Base-by-base conservation (phyloP, 2,329 filamentous ascomycete genomes). In the Calonectria ilicicola region DNA sequence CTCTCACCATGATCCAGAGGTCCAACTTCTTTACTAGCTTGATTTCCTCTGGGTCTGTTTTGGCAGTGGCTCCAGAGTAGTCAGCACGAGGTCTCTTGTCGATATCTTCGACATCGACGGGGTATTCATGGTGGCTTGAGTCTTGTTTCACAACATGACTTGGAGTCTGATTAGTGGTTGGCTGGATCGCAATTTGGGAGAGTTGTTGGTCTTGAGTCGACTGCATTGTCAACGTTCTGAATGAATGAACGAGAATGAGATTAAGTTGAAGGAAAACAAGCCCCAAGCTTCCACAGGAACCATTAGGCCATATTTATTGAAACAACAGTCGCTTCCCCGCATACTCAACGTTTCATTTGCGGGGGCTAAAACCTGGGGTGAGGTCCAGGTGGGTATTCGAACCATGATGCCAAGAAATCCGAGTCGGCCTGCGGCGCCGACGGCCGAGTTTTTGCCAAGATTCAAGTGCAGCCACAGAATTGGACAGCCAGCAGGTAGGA, bases 1-100 rank as follows among this genome's bases (percentile, higher is more conserved):
- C 19, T 26, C 53, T 60, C 17, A 60, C 53, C 53, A 85, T 83
- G 76, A 85, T 84, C 49, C 83, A 76, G 44, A 73, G 77, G 65
- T 85, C 83, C 7, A 84, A 72, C 72, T 84, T 85, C 49, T 80
- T 76, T 12, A 85, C 83, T 8, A 85, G 81, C 1, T 77, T 78
- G 64, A 84, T 84, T 74, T 84, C 83, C 21, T 75, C 78, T 12
- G 79, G 75, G 49, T 78, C 78, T 1, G 80, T 80, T 72, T 85
- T 85, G 56, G 75, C 78, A 3, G 79, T 76, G 0, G 83, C 83
- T 1, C 83, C 82, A 9, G 80, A 83, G 69, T 83, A 83, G 47
- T 84, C 82, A 0, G 78, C 80, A 26, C 21, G n/a, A 40, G 53
- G 32, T 26, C 15, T 60, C 21, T 60, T 60, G 53, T 60, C 32